phyloP scores from a whole-genome alignment of 2,329 filamentous ascomycete genomes.

The Calonectria montana region DNA sequence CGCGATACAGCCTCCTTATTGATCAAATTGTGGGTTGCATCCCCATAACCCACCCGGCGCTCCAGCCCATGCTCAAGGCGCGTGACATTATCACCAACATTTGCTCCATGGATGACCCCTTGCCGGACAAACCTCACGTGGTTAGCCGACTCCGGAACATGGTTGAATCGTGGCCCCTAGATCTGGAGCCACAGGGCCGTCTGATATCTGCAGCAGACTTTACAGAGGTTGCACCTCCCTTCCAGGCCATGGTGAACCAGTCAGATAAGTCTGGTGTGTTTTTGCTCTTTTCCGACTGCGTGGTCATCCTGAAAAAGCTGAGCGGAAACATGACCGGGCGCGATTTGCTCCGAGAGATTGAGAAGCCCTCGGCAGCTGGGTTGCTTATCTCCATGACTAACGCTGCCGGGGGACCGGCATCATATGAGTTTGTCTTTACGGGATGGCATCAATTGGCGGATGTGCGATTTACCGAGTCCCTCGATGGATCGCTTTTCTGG shows the following conservation, averaged over 20 bases:
- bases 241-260: conserved; percentile 56
- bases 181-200: conserved; percentile 79
- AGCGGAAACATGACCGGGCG: conserved; percentile 75
- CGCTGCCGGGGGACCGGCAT: conserved; percentile 68
- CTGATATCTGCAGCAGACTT: conserved; percentile 86
- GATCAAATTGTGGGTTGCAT: conserved; percentile 92
- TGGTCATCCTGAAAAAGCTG: conserved; percentile 81
- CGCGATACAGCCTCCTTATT: conserved; percentile 94
- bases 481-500: conserved; percentile 73
- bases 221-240: conserved; percentile 80
- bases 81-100: conserved; percentile 96
- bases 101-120: conserved; percentile 86
- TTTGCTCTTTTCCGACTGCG: conserved; percentile 84
- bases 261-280: conserved; percentile 75
- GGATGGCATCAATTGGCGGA: conserved; percentile 78
- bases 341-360: conserved; percentile 84
- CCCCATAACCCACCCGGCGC: conserved; percentile 85
- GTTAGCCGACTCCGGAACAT: conserved; percentile 80
- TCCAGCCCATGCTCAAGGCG: conserved; percentile 85
- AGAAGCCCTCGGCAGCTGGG: conserved; percentile 77
- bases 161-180: conserved; percentile 80
- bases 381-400: conserved; percentile 74
- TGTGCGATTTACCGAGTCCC: conserved; percentile 78
- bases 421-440: conserved; percentile 79
- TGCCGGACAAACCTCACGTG: conserved; percentile 77